A percentile compares a stretch with the other conserved stretches of the same genome.
Evolutionary conservation across 2,329 filamentous ascomycete genomes (phyloP).

Genomic region (Lasiodiplodia gonubiensis): DNA sequence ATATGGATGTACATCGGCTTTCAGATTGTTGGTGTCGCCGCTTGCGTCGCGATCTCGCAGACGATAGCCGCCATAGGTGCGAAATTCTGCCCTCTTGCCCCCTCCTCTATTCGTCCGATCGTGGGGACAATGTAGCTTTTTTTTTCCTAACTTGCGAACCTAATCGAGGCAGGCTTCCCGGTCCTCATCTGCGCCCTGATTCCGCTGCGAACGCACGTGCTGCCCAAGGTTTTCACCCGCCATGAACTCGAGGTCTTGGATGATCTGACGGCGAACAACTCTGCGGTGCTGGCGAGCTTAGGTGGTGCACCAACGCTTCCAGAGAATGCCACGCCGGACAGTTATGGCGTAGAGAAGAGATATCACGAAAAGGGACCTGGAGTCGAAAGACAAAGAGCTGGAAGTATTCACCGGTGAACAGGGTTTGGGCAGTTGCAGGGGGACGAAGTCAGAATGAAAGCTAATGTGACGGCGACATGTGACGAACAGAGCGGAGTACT

Average conservation of each 20-base stretch:
- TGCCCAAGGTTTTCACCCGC: conserved; percentile 57
- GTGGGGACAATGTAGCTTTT: not conserved
- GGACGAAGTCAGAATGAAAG: not conserved
- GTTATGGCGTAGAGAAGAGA: conserved; percentile 11
- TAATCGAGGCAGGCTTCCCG: conserved; percentile 51
- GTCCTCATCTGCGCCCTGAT: conserved; percentile 62
- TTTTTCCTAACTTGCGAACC: not conserved
- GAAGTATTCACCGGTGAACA: conserved; percentile 8
- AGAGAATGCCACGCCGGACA: not conserved
- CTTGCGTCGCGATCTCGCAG: conserved; percentile 61
- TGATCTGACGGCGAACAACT: conserved; percentile 57
- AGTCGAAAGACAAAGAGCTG: not conserved
- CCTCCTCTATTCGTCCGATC: not conserved
- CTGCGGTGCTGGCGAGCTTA: conserved; percentile 58
- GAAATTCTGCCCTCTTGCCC: not conserved
- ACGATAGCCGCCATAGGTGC: conserved; percentile 61
- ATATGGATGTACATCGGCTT: conserved; percentile 57
- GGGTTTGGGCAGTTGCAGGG: not conserved
- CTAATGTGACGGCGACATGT: not conserved
- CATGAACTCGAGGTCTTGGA: conserved; percentile 58
- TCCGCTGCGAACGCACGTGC: conserved; percentile 56
- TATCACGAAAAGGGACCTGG: not conserved
- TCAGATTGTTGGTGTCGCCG: conserved; percentile 56
- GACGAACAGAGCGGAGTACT: not conserved
- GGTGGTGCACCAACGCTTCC: conserved; percentile 51